Percentiles rank a stretch among this genome's conserved stretches.
Conservation (phyloP, 23 red algal species). For the Cyanidioschyzon merolae region DNA sequence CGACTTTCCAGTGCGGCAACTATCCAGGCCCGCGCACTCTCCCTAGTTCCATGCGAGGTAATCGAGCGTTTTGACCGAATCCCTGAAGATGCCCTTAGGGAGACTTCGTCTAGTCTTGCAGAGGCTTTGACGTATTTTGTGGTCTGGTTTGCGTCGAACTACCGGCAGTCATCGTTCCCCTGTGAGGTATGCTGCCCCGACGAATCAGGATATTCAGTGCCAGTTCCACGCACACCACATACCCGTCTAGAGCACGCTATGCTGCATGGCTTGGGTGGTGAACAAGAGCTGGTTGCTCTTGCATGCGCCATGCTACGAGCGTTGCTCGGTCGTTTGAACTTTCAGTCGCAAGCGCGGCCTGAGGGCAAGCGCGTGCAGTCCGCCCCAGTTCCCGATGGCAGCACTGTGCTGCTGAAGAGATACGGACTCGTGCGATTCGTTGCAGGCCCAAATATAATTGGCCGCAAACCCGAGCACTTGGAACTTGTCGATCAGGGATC, state of each 20-base stretch:
- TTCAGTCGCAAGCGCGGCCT: no score
- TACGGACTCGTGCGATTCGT: neutral
- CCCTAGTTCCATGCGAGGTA: neutral
- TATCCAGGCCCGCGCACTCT: neutral
- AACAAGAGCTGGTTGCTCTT: neutral
- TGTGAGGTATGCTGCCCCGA: neutral
- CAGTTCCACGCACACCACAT: neutral
- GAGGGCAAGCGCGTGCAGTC: no score
- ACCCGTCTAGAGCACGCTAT: neutral
- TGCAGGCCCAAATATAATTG: neutral
- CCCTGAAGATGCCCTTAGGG: neutral
- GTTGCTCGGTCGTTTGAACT: neutral
- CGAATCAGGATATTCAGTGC: neutral
- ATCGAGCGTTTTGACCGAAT: neutral
- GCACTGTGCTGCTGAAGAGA: no score
- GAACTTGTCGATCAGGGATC: neutral
- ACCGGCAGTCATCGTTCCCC: neutral
- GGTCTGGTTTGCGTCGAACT: neutral
- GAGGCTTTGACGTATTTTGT: neutral
- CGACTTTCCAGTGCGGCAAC: neutral
- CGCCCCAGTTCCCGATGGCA: no score
- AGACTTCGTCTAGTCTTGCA: neutral
- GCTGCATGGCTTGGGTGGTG: neutral
- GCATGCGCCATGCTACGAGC: neutral
- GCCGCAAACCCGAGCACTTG: neutral